phyloP scores from a whole-genome alignment of 2,329 filamentous ascomycete species.

The Fusarium sp. region DNA sequence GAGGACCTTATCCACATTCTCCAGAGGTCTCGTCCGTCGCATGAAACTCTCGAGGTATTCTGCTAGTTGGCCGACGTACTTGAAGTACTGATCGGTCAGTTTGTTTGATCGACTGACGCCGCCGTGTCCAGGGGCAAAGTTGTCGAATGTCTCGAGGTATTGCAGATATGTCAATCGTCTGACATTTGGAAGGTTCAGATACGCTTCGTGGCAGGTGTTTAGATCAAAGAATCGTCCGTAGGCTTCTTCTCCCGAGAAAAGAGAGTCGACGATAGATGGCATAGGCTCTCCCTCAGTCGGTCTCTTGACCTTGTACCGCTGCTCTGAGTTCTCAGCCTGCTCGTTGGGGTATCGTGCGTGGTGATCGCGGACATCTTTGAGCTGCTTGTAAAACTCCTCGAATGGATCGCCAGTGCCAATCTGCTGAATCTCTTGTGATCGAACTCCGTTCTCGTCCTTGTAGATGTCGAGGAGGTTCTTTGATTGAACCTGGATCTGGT shows the following conservation, averaged over 20 bases:
- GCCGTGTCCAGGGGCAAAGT: slow-evolving; percentile 79
- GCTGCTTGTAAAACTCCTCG: slow-evolving; percentile 89
- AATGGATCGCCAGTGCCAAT: slow-evolving; percentile 89
- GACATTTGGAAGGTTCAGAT: slow-evolving; percentile 87
- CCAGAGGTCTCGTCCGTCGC: slow-evolving; percentile 83
- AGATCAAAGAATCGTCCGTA: slow-evolving; percentile 95
- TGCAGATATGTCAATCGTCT: slow-evolving; percentile 91
- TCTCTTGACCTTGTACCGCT: slow-evolving; percentile 82
- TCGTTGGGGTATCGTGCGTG: slow-evolving; percentile 94
- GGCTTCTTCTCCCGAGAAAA: slow-evolving; percentile 96
- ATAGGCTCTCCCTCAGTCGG: slow-evolving; percentile 72
- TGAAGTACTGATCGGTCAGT: slow-evolving; percentile 91
- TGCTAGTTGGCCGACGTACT: slow-evolving; percentile 84
- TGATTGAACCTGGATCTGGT: slow-evolving; percentile 89
- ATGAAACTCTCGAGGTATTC: slow-evolving; percentile 91
- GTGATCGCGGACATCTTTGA: slow-evolving; percentile 85
- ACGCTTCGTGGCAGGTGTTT: slow-evolving; percentile 85
- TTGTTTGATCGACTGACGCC: slow-evolving; percentile 86
- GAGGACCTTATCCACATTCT: slow-evolving; percentile 86
- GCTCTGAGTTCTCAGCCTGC: slow-evolving; percentile 93
- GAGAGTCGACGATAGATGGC: slow-evolving; percentile 80
- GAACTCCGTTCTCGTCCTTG: slow-evolving; percentile 78
- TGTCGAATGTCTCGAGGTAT: slow-evolving; percentile 92
- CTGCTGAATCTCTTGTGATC: slow-evolving; percentile 83
- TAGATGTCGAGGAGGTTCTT: slow-evolving; percentile 85